Evolutionary conservation across 108 stramenopile genomes (phyloP).

Genomic region (Cylindrotheca closterium): DNA sequence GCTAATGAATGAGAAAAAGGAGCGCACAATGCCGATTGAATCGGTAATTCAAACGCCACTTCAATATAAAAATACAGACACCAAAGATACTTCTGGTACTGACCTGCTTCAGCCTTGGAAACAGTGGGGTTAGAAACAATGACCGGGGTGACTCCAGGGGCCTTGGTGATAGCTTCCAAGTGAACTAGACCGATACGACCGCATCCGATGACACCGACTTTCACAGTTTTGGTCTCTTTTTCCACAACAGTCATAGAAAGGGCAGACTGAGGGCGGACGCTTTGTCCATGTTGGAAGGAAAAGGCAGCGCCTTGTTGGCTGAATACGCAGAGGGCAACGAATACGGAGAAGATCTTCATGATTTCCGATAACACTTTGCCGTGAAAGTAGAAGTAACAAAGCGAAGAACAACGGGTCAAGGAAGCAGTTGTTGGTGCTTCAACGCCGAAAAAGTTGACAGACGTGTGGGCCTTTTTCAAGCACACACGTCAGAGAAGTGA

Average conservation of each 20-base stretch:
- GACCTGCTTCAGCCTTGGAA: slow-evolving; percentile 88
- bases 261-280: slow-evolving; percentile 5
- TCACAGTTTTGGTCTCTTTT: slow-evolving; percentile 44
- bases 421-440: too few species aligned
- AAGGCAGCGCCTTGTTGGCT: slow-evolving; percentile 13
- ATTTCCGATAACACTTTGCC: too few species aligned
- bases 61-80: too few species aligned
- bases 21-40: neutral
- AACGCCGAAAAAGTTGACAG: too few species aligned
- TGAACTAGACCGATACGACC: slow-evolving; percentile 96
- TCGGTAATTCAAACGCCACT: too few species aligned
- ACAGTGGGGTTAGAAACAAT: slow-evolving; percentile 93
- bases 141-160: slow-evolving; percentile 75
- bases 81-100: slow-evolving; percentile 11
- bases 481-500: too few species aligned
- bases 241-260: slow-evolving; percentile 52
- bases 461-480: too few species aligned
- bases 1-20: neutral
- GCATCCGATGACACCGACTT: slow-evolving; percentile 94
- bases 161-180: slow-evolving; percentile 92
- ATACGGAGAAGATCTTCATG: slow-evolving; percentile 22
- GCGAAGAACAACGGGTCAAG: too few species aligned
- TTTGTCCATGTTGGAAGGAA: slow-evolving; percentile 12
- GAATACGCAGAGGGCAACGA: slow-evolving; percentile 11
- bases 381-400: too few species aligned